Evolutionary conservation across 352 stramenopile genomes (phyloP).

Genomic region (Phytopythium sindhum): DNA sequence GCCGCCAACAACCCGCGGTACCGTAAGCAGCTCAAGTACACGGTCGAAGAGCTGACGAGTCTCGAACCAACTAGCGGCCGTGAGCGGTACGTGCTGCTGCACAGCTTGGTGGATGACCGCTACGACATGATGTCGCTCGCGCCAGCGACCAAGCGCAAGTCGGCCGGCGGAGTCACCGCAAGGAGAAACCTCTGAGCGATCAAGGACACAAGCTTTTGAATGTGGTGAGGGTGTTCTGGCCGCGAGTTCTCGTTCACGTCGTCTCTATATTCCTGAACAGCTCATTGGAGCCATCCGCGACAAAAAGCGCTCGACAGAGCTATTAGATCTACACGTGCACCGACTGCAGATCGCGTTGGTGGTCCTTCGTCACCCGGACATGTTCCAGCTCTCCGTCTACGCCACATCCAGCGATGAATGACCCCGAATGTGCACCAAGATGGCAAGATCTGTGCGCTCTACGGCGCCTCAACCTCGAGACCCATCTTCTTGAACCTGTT

Average conservation of each 20-base stretch:
- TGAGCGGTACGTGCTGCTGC: slow-evolving; percentile 77
- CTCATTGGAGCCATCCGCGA: not conserved
- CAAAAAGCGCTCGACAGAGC: not conserved
- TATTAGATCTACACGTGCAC: not conserved
- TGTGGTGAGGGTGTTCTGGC: not conserved
- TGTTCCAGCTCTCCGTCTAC: not conserved
- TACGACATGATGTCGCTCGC: slow-evolving; percentile 86
- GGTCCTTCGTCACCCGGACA: not conserved
- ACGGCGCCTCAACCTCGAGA: slow-evolving; percentile 48
- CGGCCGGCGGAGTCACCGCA: slow-evolving; percentile 4
- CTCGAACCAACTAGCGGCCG: slow-evolving; percentile 51
- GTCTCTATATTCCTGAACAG: slow-evolving; percentile 5
- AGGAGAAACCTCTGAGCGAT: slow-evolving; percentile 2
- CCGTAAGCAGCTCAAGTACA: slow-evolving; percentile 80
- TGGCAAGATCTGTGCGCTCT: slow-evolving; percentile 10
- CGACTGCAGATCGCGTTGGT: not conserved
- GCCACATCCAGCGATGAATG: not conserved
- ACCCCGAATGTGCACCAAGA: not conserved
- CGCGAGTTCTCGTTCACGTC: not conserved
- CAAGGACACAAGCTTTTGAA: not conserved
- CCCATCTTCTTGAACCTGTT: slow-evolving; percentile 69
- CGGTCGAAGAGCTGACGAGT: slow-evolving; percentile 66
- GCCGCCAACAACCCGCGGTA: slow-evolving; percentile 62
- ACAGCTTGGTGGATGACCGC: slow-evolving; percentile 81
- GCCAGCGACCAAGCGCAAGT: slow-evolving; percentile 42